A percentile compares a stretch with the other conserved stretches of the same genome.
These are phyloP conservation scores for Calcarisporium arbuscula DNA, from an alignment of 2,329 filamentous ascomycete species.

Conservation along the genomic window DNA sequence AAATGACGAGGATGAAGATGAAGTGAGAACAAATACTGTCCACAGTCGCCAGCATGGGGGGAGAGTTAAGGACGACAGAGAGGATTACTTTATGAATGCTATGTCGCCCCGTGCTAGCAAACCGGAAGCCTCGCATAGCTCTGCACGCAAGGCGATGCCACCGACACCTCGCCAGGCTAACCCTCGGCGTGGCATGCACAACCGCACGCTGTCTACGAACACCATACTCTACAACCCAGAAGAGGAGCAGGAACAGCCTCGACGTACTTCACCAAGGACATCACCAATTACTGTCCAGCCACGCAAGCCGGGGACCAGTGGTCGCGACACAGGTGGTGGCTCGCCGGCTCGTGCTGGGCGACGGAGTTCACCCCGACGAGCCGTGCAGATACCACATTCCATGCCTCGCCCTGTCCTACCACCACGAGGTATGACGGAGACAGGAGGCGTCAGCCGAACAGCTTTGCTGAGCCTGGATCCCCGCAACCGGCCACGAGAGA, in stretches of 20 bases:
- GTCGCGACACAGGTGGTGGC: conserved; percentile 21
- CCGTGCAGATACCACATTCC: conserved; percentile 35
- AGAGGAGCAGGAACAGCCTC: conserved; percentile 27
- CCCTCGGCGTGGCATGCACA: conserved; percentile 47
- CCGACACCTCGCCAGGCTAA: conserved; percentile 25
- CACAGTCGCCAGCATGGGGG: conserved; percentile 23
- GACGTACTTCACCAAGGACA: no score
- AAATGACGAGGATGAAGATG: conserved; percentile 65
- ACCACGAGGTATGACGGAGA: conserved; percentile 26
- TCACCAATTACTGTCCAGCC: conserved; percentile 1
- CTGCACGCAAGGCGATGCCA: conserved; percentile 20
- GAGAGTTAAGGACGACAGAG: conserved; percentile 24
- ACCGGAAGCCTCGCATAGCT: conserved; percentile 26
- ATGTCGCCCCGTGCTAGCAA: conserved; percentile 34
- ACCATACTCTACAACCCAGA: conserved; percentile 80
- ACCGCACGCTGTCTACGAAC: conserved; percentile 69
- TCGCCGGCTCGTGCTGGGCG: conserved; percentile 29
- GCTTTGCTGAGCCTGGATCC: conserved; percentile 47
- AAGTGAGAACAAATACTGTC: conserved; percentile 38
- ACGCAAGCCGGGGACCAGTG: conserved; percentile 10
- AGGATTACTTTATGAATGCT: conserved; percentile 51
- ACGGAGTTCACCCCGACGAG: conserved; percentile 41
- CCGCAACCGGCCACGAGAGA: conserved; percentile 29
- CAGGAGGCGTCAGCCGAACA: conserved; percentile 30
- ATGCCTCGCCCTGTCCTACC: conserved; percentile 49